A percentile compares a stretch with the other conserved stretches of the same genome.
Conservation (phyloP, 345 rosid genomes). For the Aurinia saxatilis region DNA sequence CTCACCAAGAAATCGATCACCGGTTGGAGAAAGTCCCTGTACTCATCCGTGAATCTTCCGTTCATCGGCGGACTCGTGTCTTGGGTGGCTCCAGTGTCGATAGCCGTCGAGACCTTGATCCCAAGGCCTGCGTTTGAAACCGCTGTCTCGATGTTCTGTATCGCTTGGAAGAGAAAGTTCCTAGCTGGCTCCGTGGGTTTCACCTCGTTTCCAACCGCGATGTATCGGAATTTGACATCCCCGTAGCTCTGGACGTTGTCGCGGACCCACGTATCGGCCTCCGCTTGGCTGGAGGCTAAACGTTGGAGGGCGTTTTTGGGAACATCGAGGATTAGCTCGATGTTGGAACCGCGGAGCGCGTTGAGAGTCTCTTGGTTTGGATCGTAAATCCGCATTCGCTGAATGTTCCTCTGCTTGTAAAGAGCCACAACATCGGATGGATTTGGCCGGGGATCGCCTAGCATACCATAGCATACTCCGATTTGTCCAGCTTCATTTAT, state of each 20-base stretch:
- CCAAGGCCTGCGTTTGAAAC: constrained; percentile 9
- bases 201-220: constrained; percentile 40
- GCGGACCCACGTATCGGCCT: constrained; percentile 33
- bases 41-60: constrained; percentile 24
- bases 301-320: constrained; percentile 18
- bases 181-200: constrained; percentile 2
- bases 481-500: constrained; percentile 37
- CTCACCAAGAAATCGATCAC: constrained; percentile 30
- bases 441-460: constrained; percentile 40
- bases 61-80: constrained; percentile 35
- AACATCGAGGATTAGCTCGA: constrained; percentile 35
- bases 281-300: constrained; percentile 30
- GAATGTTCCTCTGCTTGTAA: constrained; percentile 35
- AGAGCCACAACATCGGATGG: constrained; percentile 41
- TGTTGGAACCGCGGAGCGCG: constrained; percentile 33
- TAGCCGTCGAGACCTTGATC: constrained; percentile 33
- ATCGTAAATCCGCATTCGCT: constrained; percentile 39
- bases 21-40: constrained; percentile 25
- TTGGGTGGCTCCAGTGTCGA: constrained; percentile 1
- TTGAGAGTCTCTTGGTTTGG: constrained; percentile 24
- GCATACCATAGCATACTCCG: constrained; percentile 66
- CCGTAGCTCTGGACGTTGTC: constrained; percentile 30
- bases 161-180: constrained; percentile 25
- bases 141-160: constrained; percentile 17
- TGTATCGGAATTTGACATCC: constrained; percentile 35